Conservation (phyloP, 2,329 filamentous ascomycete genomes). For the Penicillium aurantiogriseum region DNA sequence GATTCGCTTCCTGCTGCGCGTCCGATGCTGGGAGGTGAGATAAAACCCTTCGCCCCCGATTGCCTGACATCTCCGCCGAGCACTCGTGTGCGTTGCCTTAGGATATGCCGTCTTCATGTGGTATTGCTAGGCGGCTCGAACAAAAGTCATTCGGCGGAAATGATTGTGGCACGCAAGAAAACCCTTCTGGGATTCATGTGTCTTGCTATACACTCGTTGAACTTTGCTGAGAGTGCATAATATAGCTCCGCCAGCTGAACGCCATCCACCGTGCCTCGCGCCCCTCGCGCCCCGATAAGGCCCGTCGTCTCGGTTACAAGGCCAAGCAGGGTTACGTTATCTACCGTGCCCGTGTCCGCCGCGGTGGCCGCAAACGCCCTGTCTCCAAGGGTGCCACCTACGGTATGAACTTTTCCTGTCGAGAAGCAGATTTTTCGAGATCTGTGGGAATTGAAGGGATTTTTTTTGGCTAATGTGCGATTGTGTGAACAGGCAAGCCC, state of each 20-base stretch:
- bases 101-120: slow-evolving; percentile 29
- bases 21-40: slow-evolving; percentile 97
- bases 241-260: slow-evolving; percentile 99
- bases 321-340: slow-evolving; percentile 99
- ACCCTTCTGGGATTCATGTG: slow-evolving; percentile 38
- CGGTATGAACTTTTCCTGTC: slow-evolving; percentile 59
- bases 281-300: slow-evolving; percentile 98
- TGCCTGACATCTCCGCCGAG: slow-evolving; percentile 39
- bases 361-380: slow-evolving; percentile 97
- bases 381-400: slow-evolving; percentile 98
- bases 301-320: slow-evolving; percentile 99
- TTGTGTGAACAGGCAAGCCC: slow-evolving; percentile 75
- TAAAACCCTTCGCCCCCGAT: slow-evolving; percentile 35
- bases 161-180: slow-evolving; percentile 48
- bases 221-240: slow-evolving; percentile 99
- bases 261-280: slow-evolving; percentile 99
- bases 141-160: slow-evolving; percentile 37
- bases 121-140: slow-evolving; percentile 35
- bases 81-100: slow-evolving; percentile 37
- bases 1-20: slow-evolving; percentile 97
- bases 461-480: slow-evolving; percentile 25
- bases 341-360: slow-evolving; percentile 98
- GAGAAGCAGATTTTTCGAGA: neutral
- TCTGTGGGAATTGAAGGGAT: slow-evolving; percentile 9
- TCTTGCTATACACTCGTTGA: slow-evolving; percentile 99